phyloP scores from a whole-genome alignment of 805 yeast species.

The Naumovozyma castellii region DNA sequence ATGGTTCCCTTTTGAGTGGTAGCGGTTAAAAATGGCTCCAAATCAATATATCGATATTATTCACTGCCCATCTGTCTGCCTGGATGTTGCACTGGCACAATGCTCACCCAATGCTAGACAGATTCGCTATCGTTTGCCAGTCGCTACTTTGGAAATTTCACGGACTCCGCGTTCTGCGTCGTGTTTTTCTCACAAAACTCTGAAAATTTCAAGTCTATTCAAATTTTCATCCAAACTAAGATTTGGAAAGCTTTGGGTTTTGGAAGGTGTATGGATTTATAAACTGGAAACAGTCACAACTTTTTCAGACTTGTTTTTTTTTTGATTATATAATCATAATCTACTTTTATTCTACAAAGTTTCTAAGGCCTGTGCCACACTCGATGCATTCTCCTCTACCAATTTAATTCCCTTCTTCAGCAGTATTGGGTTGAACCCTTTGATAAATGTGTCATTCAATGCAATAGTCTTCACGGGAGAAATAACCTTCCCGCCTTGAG shows the following conservation, averaged over 20 bases:
- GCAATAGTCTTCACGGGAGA: slow-evolving; percentile 69
- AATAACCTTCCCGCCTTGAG: slow-evolving; percentile 50
- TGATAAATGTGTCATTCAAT: slow-evolving; percentile 40
- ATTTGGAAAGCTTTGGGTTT: no score
- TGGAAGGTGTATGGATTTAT: no score
- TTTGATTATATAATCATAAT: background rate
- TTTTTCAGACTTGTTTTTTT: no score
- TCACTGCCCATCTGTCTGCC: no score
- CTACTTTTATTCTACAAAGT: no score
- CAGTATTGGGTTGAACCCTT: slow-evolving; percentile 43
- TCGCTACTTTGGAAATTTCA: background rate
- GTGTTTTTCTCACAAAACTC: background rate
- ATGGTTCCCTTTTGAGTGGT: background rate
- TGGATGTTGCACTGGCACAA: no score
- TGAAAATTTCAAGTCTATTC: no score
- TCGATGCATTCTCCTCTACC: slow-evolving; percentile 51
- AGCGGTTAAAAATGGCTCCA: no score
- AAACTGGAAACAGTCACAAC: no score
- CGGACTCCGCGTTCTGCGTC: background rate
- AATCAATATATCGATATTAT: no score
- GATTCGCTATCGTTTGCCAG: no score
- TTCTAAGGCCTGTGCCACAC: slow-evolving; percentile 52
- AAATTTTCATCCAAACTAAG: no score
- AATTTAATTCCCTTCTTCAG: slow-evolving; percentile 48
- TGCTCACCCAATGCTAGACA: background rate